Evolutionary conservation across 495 filamentous ascomycete genomes (phyloP).

Genomic region (Penicillium egyptiacum): DNA sequence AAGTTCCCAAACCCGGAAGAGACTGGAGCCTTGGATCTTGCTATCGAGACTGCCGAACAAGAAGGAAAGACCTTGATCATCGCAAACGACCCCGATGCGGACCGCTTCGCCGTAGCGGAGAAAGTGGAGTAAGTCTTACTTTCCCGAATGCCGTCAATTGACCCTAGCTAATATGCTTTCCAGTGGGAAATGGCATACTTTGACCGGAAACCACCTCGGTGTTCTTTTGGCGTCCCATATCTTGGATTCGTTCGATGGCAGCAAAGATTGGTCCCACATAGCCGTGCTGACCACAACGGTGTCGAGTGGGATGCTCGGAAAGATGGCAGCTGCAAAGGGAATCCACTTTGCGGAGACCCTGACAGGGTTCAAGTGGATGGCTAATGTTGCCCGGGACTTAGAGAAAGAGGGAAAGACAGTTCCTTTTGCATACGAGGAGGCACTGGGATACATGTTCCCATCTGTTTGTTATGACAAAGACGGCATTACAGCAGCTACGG

Average conservation of each 20-base stretch:
- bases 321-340: conserved; percentile 56
- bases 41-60: conserved; percentile 55
- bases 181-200: conserved; percentile 57
- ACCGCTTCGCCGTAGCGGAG: conserved; percentile 68
- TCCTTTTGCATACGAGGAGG: conserved; percentile 69
- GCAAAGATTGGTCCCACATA: conserved; percentile 35
- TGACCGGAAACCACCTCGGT: conserved; percentile 71
- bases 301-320: conserved; percentile 62
- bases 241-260: conserved; percentile 44
- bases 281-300: conserved; percentile 65
- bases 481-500: conserved; percentile 63
- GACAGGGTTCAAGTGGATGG: conserved; percentile 78
- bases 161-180: background rate
- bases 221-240: conserved; percentile 60
- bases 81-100: conserved; percentile 72
- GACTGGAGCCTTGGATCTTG: conserved; percentile 64
- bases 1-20: conserved; percentile 74
- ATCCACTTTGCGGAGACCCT: conserved; percentile 64
- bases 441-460: conserved; percentile 74
- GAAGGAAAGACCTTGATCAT: conserved; percentile 53
- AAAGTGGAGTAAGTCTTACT: conserved; percentile 48
- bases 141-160: background rate
- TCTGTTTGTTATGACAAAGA: conserved; percentile 68
- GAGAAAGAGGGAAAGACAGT: conserved; percentile 50
- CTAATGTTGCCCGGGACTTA: conserved; percentile 46